Evolutionary conservation across 768 basidiomycete species (phyloP).

Genomic region (Lactifluus rugatus): DNA sequence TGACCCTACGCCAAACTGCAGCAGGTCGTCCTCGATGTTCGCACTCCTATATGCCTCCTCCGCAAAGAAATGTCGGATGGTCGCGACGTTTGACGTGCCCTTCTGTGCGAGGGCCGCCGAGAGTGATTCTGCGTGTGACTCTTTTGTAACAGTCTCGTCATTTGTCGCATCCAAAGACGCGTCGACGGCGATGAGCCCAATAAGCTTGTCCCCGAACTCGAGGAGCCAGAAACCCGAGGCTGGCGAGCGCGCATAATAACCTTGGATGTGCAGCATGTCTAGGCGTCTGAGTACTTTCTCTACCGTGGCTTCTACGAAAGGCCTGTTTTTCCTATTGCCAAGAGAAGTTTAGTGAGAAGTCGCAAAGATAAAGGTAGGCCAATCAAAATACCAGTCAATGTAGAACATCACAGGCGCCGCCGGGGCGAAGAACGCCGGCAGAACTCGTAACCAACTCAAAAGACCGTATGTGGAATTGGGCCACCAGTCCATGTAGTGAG

Average conservation of each 20-base stretch:
- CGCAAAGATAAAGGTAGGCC: not conserved
- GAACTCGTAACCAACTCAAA: conserved; percentile 43
- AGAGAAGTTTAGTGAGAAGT: not conserved
- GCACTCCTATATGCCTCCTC: conserved; percentile 51
- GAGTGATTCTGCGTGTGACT: conserved; percentile 17
- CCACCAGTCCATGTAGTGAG: conserved; percentile 60
- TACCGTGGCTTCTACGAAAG: conserved; percentile 48
- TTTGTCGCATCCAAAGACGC: conserved; percentile 37
- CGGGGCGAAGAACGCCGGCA: conserved; percentile 58
- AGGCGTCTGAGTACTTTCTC: conserved; percentile 42
- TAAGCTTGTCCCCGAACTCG: conserved; percentile 44
- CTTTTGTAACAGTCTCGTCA: conserved; percentile 23
- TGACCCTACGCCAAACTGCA: conserved; percentile 46
- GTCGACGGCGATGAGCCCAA: conserved; percentile 66
- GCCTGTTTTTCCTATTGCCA: conserved; percentile 53
- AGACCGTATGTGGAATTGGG: conserved; percentile 38
- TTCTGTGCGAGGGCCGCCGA: conserved; percentile 20
- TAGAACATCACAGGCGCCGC: conserved; percentile 56
- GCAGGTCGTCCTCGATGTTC: conserved; percentile 54
- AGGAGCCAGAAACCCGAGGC: conserved; percentile 65
- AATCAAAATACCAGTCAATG: conserved; percentile 53
- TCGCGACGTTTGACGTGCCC: conserved; percentile 41
- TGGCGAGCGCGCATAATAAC: conserved; percentile 50
- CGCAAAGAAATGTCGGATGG: conserved; percentile 67
- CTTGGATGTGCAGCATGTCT: conserved; percentile 44